phyloP scores from a whole-genome alignment of 495 filamentous ascomycete species.

The Daldinia childiae region DNA sequence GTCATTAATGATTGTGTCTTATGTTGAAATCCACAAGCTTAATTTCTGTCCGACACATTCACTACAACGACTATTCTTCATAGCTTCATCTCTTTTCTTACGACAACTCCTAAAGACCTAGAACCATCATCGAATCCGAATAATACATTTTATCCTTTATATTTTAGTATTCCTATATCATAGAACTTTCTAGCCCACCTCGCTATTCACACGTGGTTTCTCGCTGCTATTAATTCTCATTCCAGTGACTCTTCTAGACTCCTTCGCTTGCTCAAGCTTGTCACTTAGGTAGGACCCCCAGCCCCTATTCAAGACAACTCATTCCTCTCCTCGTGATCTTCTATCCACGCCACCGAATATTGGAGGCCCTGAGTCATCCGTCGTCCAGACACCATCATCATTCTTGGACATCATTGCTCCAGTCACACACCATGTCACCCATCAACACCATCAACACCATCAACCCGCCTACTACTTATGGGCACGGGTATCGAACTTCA shows the following conservation, averaged over 20 bases:
- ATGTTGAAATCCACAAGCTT: not conserved
- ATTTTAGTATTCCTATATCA: not conserved
- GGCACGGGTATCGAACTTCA: not conserved
- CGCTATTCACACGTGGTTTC: conserved; percentile 7
- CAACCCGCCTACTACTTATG: conserved; percentile 6
- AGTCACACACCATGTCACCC: conserved; percentile 22
- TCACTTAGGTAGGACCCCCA: conserved; percentile 40
- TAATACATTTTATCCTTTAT: not conserved
- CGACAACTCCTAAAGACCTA: conserved; percentile 12
- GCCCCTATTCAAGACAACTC: conserved; percentile 41
- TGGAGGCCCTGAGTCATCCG: conserved; percentile 26
- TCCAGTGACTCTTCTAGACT: conserved; percentile 42
- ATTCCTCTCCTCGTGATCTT: conserved; percentile 39
- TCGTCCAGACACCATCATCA: conserved; percentile 42
- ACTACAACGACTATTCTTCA: conserved; percentile 1
- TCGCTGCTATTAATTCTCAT: conserved; percentile 30
- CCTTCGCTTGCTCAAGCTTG: conserved; percentile 23
- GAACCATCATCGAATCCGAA: not conserved
- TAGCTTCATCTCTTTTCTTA: not conserved
- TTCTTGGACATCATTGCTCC: conserved; percentile 32
- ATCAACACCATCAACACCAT: conserved; percentile 13
- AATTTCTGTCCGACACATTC: not conserved
- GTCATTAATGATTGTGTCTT: not conserved
- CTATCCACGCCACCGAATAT: conserved; percentile 24
- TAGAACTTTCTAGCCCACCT: conserved; percentile 6